Percentiles rank a stretch among this genome's conserved stretches.
phyloP scores from a whole-genome alignment of 129 eudicot species.

The Oenanthe sinensis region DNA sequence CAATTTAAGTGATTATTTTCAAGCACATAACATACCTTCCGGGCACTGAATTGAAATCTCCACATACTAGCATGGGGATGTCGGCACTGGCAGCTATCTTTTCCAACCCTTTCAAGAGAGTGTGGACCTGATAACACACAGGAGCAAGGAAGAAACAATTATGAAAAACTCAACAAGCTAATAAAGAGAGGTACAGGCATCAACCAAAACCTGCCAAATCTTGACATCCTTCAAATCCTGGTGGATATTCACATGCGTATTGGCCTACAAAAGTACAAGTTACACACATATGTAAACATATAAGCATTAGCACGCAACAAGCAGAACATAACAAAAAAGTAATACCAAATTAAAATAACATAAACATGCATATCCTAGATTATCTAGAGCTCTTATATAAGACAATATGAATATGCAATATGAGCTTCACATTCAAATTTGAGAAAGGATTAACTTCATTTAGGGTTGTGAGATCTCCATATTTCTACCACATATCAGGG shows the following conservation, averaged over 20 bases:
- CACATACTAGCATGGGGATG: slow-evolving; percentile 97
- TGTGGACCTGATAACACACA: slow-evolving; percentile 62
- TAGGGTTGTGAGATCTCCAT: not conserved
- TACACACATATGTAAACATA: not conserved
- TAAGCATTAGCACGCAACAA: not conserved
- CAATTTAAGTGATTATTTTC: not conserved
- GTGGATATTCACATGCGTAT: slow-evolving; percentile 87
- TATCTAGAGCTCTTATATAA: not conserved
- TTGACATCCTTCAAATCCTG: slow-evolving; percentile 93
- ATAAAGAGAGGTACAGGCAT: not conserved
- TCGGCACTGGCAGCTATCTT: slow-evolving; percentile 96
- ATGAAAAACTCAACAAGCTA: not conserved
- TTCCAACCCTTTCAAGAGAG: slow-evolving; percentile 85
- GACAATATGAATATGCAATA: not conserved
- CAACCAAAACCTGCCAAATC: slow-evolving; percentile 72
- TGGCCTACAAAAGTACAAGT: slow-evolving; percentile 38
- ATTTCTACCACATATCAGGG: not conserved
- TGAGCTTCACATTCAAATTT: not conserved
- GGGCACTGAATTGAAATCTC: slow-evolving; percentile 88
- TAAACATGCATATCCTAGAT: not conserved
- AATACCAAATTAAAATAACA: not conserved
- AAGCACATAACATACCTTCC: slow-evolving; percentile 48
- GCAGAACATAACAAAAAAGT: not conserved
- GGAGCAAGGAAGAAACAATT: not conserved
- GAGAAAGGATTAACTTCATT: not conserved